Evolutionary conservation across 306 rosid species (phyloP).

Genomic region (Spatholobus suberectus): DNA sequence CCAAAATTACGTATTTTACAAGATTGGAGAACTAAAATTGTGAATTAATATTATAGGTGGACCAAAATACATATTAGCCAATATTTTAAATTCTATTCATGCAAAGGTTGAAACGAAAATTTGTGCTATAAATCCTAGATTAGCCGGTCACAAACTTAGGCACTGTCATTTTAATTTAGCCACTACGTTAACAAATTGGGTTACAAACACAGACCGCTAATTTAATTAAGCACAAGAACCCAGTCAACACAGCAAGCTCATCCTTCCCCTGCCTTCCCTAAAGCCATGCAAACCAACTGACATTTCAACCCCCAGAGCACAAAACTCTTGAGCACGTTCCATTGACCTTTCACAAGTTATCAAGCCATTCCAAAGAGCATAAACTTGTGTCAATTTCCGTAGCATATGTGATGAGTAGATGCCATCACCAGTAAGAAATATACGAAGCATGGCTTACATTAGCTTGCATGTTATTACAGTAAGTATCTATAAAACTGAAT

Average conservation of each 20-base stretch:
- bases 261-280: not conserved
- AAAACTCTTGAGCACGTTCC: not conserved
- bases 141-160: not conserved
- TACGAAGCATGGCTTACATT: not conserved
- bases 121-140: not conserved
- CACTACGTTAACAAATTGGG: not conserved
- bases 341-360: constrained; percentile 15
- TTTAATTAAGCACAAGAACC: not conserved
- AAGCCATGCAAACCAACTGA: not conserved
- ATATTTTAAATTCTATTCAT: too few relatives aligned
- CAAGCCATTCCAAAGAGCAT: too few relatives aligned
- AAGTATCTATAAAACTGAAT: not conserved
- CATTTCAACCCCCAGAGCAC: not conserved
- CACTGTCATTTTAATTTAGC: constrained; percentile 6
- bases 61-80: too few relatives aligned
- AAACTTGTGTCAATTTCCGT: not conserved
- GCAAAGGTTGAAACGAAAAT: not conserved
- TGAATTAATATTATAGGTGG: too few relatives aligned
- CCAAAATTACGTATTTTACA: too few relatives aligned
- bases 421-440: not conserved
- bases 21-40: too few relatives aligned
- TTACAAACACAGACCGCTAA: constrained; percentile 1
- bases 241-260: not conserved
- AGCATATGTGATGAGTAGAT: not conserved
- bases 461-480: not conserved